phyloP scores from a whole-genome alignment of 2,329 filamentous ascomycete species.

The Claviceps sorghi region DNA sequence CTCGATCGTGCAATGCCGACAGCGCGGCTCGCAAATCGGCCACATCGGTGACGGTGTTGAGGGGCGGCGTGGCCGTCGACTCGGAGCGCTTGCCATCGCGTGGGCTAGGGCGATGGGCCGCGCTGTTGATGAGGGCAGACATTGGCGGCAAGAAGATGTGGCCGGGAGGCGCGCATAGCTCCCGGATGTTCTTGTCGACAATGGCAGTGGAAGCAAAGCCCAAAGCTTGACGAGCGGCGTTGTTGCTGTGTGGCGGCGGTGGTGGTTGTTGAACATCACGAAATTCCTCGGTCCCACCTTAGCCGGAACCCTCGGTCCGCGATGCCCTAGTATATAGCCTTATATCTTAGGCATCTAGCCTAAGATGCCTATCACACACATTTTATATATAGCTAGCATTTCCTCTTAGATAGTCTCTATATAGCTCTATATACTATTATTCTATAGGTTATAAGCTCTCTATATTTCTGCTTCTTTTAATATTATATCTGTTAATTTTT shows the following conservation, averaged over 20 bases:
- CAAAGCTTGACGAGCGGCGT: not conserved
- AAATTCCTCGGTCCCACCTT: too few relatives aligned
- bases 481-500: too few relatives aligned
- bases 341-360: too few relatives aligned
- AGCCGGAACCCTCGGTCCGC: too few relatives aligned
- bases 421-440: too few relatives aligned
- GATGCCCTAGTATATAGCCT: too few relatives aligned
- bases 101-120: conserved; percentile 19
- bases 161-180: conserved; percentile 29
- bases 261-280: too few relatives aligned
- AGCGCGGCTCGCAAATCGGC: conserved; percentile 70
- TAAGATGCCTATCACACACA: too few relatives aligned
- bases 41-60: conserved; percentile 60
- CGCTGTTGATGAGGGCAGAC: conserved; percentile 33
- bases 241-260: not conserved
- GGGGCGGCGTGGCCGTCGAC: conserved; percentile 17
- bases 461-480: too few relatives aligned
- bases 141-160: conserved; percentile 27
- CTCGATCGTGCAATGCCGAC: conserved; percentile 58
- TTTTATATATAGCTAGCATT: too few relatives aligned
- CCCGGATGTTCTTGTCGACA: conserved; percentile 10
- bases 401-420: too few relatives aligned
- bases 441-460: too few relatives aligned
- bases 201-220: not conserved
- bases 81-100: conserved; percentile 16